phyloP scores from a whole-genome alignment of 1,139 yeast species.

The Kodamaea arcana region DNA sequence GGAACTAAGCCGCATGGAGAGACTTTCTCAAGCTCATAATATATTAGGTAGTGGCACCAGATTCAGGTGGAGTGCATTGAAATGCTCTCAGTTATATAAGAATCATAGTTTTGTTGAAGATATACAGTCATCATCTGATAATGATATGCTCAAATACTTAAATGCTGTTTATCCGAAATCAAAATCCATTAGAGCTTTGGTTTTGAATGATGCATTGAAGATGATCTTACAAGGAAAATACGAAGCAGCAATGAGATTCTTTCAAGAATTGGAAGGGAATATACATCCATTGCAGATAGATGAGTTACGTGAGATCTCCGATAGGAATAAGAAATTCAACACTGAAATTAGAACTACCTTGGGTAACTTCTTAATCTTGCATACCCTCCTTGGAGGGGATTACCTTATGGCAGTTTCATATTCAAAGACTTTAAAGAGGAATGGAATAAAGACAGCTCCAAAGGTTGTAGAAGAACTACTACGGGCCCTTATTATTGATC shows the following conservation, averaged over 20 bases:
- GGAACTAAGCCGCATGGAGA: no score
- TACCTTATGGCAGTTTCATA: conserved; percentile 21
- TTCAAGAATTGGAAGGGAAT: conserved; percentile 6
- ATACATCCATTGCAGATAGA: conserved; percentile 3
- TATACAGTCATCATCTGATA: conserved; percentile 18
- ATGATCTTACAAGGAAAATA: conserved; percentile 10
- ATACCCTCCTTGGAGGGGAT: conserved; percentile 17
- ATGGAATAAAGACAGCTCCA: conserved; percentile 3
- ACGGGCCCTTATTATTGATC: conserved; percentile 8
- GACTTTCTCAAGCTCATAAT: conserved; percentile 14
- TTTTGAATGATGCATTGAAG: conserved; percentile 16
- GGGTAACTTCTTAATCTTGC: conserved; percentile 9
- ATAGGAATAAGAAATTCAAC: no score
- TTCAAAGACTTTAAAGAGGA: conserved; percentile 4
- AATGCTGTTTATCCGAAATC: conserved; percentile 14
- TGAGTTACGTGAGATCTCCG: background rate
- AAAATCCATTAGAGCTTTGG: conserved; percentile 17
- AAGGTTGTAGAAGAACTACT: conserved; percentile 5
- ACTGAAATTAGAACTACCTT: conserved; percentile 1
- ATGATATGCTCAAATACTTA: conserved; percentile 15
- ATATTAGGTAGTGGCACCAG: conserved; percentile 11
- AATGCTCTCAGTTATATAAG: conserved; percentile 16
- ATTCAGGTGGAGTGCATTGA: conserved; percentile 13
- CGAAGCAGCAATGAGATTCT: conserved; percentile 5
- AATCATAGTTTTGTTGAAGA: conserved; percentile 16